A percentile compares a stretch with the other conserved stretches of the same genome.
Evolutionary conservation across 140 eudicot genomes (phyloP).

Genomic region (Flaveria floridana): DNA sequence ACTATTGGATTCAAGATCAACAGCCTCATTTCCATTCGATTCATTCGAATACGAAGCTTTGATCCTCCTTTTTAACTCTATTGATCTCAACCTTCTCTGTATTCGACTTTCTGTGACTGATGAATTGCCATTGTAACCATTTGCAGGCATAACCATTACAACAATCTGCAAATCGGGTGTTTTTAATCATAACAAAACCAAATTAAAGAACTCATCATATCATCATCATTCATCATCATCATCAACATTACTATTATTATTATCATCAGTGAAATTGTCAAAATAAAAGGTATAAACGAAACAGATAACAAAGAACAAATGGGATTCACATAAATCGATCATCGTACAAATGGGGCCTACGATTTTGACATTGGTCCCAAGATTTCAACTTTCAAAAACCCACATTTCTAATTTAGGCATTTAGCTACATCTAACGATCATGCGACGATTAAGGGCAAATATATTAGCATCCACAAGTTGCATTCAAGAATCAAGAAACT

Average conservation of each 20-base stretch:
- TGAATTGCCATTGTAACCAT: conserved; percentile 51
- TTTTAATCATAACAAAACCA: conserved; percentile 35
- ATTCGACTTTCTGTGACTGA: conserved; percentile 45
- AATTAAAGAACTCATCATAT: neutral
- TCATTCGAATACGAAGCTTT: conserved; percentile 45
- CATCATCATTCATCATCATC: too few relatives aligned
- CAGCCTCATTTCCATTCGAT: conserved; percentile 33
- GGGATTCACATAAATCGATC: conserved; percentile 36
- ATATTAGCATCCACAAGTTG: conserved; percentile 6
- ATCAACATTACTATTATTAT: too few relatives aligned
- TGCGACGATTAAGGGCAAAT: neutral
- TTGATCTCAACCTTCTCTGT: conserved; percentile 62
- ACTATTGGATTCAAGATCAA: conserved; percentile 41
- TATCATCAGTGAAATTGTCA: too few relatives aligned
- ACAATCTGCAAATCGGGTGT: conserved; percentile 25
- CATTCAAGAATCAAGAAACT: conserved; percentile 9
- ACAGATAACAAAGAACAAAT: conserved; percentile 27
- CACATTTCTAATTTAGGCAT: conserved; percentile 23
- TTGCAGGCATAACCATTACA: conserved; percentile 64
- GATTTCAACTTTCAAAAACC: conserved; percentile 9
- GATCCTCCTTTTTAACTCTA: conserved; percentile 56
- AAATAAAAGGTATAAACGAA: neutral
- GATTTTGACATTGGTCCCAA: conserved; percentile 22
- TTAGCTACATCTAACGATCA: neutral
- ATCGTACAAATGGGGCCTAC: conserved; percentile 50